Evolutionary conservation across 805 yeast genomes (phyloP), one percentile per base, ranked within the genome.

Genomic region (Barnettozyma vustinii): DNA sequence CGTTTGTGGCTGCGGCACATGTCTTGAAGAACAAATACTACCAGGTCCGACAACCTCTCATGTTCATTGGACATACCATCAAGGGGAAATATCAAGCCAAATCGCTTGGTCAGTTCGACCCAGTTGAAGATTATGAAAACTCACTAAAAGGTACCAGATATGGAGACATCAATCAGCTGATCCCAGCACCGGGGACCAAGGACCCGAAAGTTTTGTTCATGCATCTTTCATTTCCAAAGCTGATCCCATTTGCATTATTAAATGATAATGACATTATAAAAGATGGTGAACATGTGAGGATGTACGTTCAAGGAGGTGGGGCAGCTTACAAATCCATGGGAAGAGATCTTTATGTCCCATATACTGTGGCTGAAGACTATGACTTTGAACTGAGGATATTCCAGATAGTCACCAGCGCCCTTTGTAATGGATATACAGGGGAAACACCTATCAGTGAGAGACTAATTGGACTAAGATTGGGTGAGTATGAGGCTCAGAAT

Each of bases 71-170:
- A 12, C 27, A 36, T 30, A 45, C 33, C 21, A 27, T 33, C 15
- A 63, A 64, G 41, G 68, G 64, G 10, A 13, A 69, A 68, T 13
- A 83, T 75, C 60, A 66, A 72, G 92, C 91, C 16, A 76, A 81
- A 9, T 87, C 85, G 3, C 86, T 87, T 88, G 83, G 84, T 4
- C 96, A 87, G 63, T 77, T 70, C 51, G 80, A 84, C 59, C 88
- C 91, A 2, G 62, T 73, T n/a, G 75, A 74, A 37, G 95, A 87
- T 63, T 79, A 69, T 50, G 48, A 55, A 21, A 40, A 40, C 21
- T 26, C n/a, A 3, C 32, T 35, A 7, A 44, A 37, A 13, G 43
- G 43, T 4, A 40, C 43, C 21, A 23, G n/a, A 9, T 40, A 25
- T 13, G 43, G 43, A 13, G 35, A 40, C 15, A 16, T 16, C 21